A percentile compares a stretch with the other conserved stretches of the same genome.
phyloP scores from a whole-genome alignment of 2,329 filamentous ascomycete species.

The Cladorrhinum sp. region DNA sequence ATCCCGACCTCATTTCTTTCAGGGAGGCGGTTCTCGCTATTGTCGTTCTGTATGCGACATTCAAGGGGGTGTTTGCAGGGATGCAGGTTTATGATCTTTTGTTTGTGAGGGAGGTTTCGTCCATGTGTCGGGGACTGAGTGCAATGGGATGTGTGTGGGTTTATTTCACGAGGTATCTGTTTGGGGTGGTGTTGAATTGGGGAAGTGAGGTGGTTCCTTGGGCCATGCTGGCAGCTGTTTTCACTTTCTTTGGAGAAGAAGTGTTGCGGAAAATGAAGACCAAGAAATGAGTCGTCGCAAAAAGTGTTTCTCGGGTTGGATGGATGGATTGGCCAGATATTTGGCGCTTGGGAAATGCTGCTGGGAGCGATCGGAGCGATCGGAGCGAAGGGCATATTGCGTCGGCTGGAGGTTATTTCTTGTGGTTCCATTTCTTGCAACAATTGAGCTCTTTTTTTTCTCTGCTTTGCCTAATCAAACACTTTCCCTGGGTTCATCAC shows the following conservation, averaged over 20 bases:
- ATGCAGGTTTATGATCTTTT: background rate
- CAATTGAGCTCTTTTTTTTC: background rate
- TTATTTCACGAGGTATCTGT: background rate
- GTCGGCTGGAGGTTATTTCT: background rate
- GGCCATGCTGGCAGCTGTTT: background rate
- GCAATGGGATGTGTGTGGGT: background rate
- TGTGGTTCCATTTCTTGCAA: background rate
- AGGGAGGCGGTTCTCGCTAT: background rate
- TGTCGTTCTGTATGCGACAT: background rate
- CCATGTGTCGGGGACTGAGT: background rate
- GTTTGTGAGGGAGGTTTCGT: background rate
- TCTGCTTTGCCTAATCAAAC: constrained; percentile 26
- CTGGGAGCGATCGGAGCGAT: background rate
- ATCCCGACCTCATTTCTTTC: background rate
- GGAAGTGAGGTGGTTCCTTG: background rate
- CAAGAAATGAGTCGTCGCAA: background rate
- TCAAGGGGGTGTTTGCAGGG: background rate
- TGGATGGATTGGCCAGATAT: background rate
- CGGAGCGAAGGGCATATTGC: background rate
- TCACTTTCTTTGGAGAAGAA: background rate
- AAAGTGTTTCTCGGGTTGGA: background rate
- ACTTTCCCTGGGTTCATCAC: constrained; percentile 47
- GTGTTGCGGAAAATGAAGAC: background rate
- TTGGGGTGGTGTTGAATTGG: background rate
- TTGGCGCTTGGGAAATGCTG: background rate